Conservation (phyloP, 805 yeast genomes). For the Maudiozyma barnettii region DNA sequence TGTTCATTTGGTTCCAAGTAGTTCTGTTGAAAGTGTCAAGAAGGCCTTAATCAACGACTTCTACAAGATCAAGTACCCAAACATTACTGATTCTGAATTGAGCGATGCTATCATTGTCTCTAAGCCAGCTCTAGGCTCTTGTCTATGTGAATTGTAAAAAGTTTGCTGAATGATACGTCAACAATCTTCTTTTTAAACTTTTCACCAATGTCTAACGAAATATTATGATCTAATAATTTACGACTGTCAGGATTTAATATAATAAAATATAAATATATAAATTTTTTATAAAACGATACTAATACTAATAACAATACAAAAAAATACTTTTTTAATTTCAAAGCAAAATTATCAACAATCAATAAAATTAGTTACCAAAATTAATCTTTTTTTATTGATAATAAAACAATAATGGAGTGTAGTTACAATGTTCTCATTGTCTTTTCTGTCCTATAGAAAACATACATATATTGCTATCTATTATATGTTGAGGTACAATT, state of each 20-base stretch:
- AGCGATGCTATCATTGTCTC: conserved; percentile 45
- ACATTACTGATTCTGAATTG: conserved; percentile 36
- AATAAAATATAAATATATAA: neutral
- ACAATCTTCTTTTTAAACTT: neutral
- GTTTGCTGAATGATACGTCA: neutral
- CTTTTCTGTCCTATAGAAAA: no score
- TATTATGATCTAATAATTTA: neutral
- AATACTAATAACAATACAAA: neutral
- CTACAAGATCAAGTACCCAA: conserved; percentile 41
- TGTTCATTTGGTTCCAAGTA: conserved; percentile 44
- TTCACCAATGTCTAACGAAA: neutral
- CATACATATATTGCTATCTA: no score
- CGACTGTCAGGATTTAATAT: neutral
- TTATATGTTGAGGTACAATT: no score
- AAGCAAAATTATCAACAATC: no score
- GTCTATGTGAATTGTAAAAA: conserved; percentile 19
- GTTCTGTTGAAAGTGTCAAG: conserved; percentile 28
- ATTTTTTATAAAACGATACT: neutral
- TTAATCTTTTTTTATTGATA: no score
- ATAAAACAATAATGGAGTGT: no score
- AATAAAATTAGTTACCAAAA: no score
- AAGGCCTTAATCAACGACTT: conserved; percentile 43
- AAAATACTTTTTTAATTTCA: neutral
- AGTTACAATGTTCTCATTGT: no score
- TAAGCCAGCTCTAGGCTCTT: conserved; percentile 47